A percentile compares a stretch with the other conserved stretches of the same genome.
These are phyloP conservation scores for Tetrahymena malaccensis DNA, from an alignment of 73 alveolate species.

Conservation along the genomic window DNA sequence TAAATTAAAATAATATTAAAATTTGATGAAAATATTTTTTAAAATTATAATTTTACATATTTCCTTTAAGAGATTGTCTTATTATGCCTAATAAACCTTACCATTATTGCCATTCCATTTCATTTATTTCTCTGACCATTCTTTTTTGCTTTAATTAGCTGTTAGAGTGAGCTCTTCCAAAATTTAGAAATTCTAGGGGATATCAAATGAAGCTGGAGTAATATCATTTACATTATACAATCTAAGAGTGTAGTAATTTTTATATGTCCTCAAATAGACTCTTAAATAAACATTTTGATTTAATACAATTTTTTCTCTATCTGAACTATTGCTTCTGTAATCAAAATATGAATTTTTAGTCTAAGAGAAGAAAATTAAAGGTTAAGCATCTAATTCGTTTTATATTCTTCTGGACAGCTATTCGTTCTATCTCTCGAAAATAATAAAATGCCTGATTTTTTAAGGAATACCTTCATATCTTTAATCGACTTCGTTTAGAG, in stretches of 20 bases:
- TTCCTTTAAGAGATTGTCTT: background rate
- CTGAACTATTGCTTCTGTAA: background rate
- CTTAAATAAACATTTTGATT: background rate
- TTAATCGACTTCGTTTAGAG: slow-evolving; percentile 59
- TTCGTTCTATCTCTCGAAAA: background rate
- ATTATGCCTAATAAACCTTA: background rate
- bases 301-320: background rate
- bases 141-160: background rate
- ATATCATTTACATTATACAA: background rate
- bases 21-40: no score
- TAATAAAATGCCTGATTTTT: background rate
- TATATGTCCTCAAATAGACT: background rate
- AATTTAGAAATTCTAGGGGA: background rate
- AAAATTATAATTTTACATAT: background rate
- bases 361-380: background rate
- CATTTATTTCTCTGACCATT: background rate
- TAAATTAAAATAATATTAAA: background rate
- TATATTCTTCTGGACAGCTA: background rate
- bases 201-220: background rate
- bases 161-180: background rate
- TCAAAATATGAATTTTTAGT: background rate
- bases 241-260: background rate
- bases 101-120: background rate
- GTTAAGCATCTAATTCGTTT: background rate
- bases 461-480: background rate